Evolutionary conservation across 768 basidiomycete species (phyloP).

Genomic region (Psilocybe cyanescens): DNA sequence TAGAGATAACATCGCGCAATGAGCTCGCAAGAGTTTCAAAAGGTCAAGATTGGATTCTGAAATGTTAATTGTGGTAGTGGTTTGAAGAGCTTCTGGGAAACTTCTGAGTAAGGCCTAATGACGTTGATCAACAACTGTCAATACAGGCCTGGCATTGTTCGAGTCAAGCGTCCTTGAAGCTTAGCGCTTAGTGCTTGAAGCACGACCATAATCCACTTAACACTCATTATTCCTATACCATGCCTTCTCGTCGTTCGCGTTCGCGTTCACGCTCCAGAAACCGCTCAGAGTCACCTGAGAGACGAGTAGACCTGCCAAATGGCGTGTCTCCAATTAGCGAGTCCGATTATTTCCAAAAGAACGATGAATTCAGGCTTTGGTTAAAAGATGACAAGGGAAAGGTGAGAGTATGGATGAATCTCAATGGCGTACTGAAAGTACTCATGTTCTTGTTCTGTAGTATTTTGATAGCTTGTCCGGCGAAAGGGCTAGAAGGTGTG

Average conservation of each 20-base stretch:
- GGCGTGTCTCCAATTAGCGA: slow-evolving; percentile 70
- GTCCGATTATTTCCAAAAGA: slow-evolving; percentile 89
- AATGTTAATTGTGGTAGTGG: slow-evolving; percentile 1
- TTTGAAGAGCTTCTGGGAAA: slow-evolving; percentile 10
- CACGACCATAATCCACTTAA: neutral
- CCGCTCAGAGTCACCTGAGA: slow-evolving; percentile 49
- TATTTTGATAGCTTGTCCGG: slow-evolving; percentile 88
- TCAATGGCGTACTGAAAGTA: neutral
- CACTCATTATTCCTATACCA: neutral
- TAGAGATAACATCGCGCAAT: neutral
- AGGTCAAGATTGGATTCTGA: neutral
- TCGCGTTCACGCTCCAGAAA: slow-evolving; percentile 38
- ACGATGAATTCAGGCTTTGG: slow-evolving; percentile 86
- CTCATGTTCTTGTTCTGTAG: slow-evolving; percentile 37
- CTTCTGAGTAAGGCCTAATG: neutral
- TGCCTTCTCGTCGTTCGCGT: slow-evolving; percentile 42
- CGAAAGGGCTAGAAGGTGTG: slow-evolving; percentile 78
- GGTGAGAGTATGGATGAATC: slow-evolving; percentile 29
- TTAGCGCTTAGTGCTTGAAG: neutral
- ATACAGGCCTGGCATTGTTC: neutral
- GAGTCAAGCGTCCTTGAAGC: neutral
- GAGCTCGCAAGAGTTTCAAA: neutral
- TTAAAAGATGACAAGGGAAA: slow-evolving; percentile 68
- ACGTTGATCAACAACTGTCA: slow-evolving; percentile 19
- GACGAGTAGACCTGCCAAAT: slow-evolving; percentile 50